Evolutionary conservation across 768 basidiomycete species (phyloP).

Genomic region (Hortiboletus flavorubellus): DNA sequence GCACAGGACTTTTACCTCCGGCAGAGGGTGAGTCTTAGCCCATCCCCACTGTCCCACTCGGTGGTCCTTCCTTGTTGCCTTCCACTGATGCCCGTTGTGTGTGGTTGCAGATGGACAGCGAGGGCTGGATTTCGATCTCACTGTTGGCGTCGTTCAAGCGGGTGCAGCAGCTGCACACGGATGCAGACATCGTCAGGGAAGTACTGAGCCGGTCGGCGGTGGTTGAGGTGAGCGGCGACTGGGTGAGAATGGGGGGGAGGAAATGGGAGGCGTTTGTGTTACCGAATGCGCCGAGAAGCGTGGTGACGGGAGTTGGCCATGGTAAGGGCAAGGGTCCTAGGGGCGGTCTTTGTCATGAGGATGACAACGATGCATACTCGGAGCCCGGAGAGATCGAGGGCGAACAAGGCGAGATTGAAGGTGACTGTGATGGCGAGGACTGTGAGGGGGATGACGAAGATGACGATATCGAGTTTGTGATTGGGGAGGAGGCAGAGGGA

Average conservation of each 20-base stretch:
- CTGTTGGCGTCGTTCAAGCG: slow-evolving; percentile 88
- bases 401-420: slow-evolving; percentile 21
- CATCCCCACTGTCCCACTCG: background rate
- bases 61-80: background rate
- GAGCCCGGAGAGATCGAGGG: slow-evolving; percentile 14
- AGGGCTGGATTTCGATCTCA: slow-evolving; percentile 82
- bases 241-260: slow-evolving; percentile 61
- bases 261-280: slow-evolving; percentile 61
- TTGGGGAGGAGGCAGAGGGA: slow-evolving; percentile 46
- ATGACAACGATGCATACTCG: background rate
- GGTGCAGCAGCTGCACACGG: slow-evolving; percentile 61
- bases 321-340: background rate
- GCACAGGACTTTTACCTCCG: slow-evolving; percentile 83
- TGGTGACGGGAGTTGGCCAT: slow-evolving; percentile 13
- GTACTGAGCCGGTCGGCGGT: slow-evolving; percentile 62
- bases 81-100: background rate
- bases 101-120: slow-evolving; percentile 72
- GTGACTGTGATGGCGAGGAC: slow-evolving; percentile 34
- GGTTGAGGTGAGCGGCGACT: slow-evolving; percentile 66
- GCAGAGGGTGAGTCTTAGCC: slow-evolving; percentile 53
- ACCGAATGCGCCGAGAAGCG: slow-evolving; percentile 53
- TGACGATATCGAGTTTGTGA: slow-evolving; percentile 75
- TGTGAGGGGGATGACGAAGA: slow-evolving; percentile 55
- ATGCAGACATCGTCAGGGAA: slow-evolving; percentile 60
- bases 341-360: background rate